Percentiles rank a stretch among this genome's conserved stretches.
Evolutionary conservation across 495 filamentous ascomycete genomes (phyloP).

Genomic region (Poronia punctata): DNA sequence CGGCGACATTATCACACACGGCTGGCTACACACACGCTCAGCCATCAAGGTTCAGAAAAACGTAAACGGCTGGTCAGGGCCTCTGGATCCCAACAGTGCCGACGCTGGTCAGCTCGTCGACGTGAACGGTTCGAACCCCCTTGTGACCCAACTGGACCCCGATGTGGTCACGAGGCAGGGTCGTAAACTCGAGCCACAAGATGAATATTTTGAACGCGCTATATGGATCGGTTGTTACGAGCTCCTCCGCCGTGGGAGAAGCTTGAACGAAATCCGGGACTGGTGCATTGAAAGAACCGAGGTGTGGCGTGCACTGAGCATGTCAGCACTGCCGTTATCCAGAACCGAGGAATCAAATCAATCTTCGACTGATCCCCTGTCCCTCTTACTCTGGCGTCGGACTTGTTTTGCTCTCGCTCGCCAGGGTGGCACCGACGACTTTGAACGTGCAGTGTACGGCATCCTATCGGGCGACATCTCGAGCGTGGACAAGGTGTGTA

Average conservation of each 20-base stretch:
- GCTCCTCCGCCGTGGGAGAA: slow-evolving; percentile 71
- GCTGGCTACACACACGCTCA: slow-evolving; percentile 87
- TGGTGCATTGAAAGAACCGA: slow-evolving; percentile 76
- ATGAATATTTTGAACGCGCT: slow-evolving; percentile 77
- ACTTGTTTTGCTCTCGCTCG: slow-evolving; percentile 73
- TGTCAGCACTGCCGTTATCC: slow-evolving; percentile 50
- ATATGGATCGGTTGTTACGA: slow-evolving; percentile 88
- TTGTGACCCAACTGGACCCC: slow-evolving; percentile 90
- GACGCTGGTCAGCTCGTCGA: slow-evolving; percentile 49
- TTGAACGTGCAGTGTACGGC: slow-evolving; percentile 85
- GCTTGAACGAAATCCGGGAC: slow-evolving; percentile 63
- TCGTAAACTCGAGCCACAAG: slow-evolving; percentile 64
- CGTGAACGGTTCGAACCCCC: slow-evolving; percentile 49
- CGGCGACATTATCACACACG: slow-evolving; percentile 65
- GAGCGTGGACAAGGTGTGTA: slow-evolving; percentile 68
- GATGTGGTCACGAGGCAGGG: slow-evolving; percentile 78
- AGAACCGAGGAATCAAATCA: slow-evolving; percentile 31
- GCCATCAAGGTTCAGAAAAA: slow-evolving; percentile 87
- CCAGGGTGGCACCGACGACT: slow-evolving; percentile 59
- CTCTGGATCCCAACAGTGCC: slow-evolving; percentile 52
- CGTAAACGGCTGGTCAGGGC: slow-evolving; percentile 55
- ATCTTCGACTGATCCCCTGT: slow-evolving; percentile 35
- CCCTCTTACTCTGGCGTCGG: slow-evolving; percentile 65
- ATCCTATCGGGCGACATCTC: slow-evolving; percentile 75
- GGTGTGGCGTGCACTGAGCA: slow-evolving; percentile 71